Evolutionary conservation across 2,329 filamentous ascomycete species (phyloP), one percentile per base, ranked within the genome.

Genomic region (Epichloe hybrida): DNA sequence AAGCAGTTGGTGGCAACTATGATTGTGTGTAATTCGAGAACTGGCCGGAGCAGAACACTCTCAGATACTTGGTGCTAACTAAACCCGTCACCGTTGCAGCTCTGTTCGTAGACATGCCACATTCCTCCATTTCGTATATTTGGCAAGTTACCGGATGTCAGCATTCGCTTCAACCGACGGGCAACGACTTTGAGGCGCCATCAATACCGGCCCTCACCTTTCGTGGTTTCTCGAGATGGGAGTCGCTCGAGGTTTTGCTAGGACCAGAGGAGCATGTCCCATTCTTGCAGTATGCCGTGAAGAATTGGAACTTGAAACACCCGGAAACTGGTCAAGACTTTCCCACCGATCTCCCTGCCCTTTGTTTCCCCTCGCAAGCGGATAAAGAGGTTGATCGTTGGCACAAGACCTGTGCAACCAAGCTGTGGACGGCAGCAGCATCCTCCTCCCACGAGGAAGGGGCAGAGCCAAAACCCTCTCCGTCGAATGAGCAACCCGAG

Each of bases 81-180:
- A 41, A 49, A 51, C 42, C 23, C 27, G 7, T 12, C 17, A 42
- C 13, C 6, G 31, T 4, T 39, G 53, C 57, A 80, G 78, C 76
- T 23, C 78, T 97, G 50, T 97, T 97, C 65, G 72, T 91, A 41
- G 76, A 83, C 3, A 87, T 85, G 36, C 82, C 85, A 20, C 71
- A 83, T 53, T 72, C 80, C 38, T 83, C 84, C 42, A 82, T 98
- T 55, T 93, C 90, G 31, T 94, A 88, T 69, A 93, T 96, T 56
- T 97, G 94, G 75, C 86, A 88, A 61, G 86, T 86, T 7, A 80
- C 95, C 48, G 93, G 91, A 58, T 96, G 91, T 64, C 86, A 89
- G 59, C 91, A 97, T 68, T 83, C 81, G 47, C 75, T 97, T 31
- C 86, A 94, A 58, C 88, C 88, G 1, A 79, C 80, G 46, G 77